Base-by-base conservation (phyloP, 306 rosid species). In the Calophaca sinica region DNA sequence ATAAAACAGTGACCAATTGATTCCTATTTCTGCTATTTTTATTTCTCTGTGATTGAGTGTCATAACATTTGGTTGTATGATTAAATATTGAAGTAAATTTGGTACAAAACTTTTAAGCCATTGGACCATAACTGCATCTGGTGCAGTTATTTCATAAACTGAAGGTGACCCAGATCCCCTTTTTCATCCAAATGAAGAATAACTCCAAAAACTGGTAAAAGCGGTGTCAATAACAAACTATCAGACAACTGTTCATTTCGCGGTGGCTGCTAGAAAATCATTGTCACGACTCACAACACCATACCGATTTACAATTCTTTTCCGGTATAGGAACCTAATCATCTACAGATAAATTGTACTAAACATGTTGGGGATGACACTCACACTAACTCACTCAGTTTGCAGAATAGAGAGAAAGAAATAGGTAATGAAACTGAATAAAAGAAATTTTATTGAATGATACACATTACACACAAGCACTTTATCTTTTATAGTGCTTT, bases 121-220 rank as follows among this genome's bases (percentile, higher is more conserved):
- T 62, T 7, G 49, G 68, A 39, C 9, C 6, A 62, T 12, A 62
- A 62, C 31, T 38, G 32, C 68, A 39, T 8, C 13, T 5, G 68
- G 42, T 62, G 68, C 31, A 36, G 46, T 62, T 15, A 62, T 62
- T 35, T 62, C 48, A 62, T n/a, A 36, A 62, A 7, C 46, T 3
- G 12, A 10, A 62, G 68, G n/a, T 38, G 49, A 38, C 13, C 9
- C 49, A 6, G 3, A 11, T 36, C 12, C 49, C 68, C 2, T 7
- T 53, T 50, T 53, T 49, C 33, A 44, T 39, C 39, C 67, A 41
- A 50, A 62, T 10, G 71, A 49, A 60, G 76, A 53, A 58, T 8
- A 79, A 39, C 36, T 66, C 49, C 51, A 58, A 54, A 54, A 53
- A 62, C 73, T 59, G 63, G 78, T 44, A 58, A 66, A 73, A 59